These are phyloP conservation scores for Metrosideros polymorpha DNA, from an alignment of 441 rosid genomes.

Conservation along the genomic window DNA sequence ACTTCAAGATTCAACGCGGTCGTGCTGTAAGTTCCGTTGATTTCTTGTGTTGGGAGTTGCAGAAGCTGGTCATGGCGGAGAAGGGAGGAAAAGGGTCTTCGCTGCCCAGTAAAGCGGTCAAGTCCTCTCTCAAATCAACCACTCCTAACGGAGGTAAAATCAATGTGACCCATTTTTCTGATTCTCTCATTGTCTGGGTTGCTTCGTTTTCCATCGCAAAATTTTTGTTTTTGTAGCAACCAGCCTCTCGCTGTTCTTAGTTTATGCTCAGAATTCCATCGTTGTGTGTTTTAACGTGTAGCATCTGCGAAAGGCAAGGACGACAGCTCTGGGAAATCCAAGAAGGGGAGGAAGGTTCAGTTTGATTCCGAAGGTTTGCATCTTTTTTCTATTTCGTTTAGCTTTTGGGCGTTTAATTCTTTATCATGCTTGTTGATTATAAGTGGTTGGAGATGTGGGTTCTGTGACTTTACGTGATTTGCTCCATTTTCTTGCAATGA, in stretches of 20 bases:
- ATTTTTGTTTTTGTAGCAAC: background rate
- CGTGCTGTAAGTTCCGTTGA: background rate
- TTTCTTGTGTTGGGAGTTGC: background rate
- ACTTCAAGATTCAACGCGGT: background rate
- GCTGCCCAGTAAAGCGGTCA: slow-evolving; percentile 16
- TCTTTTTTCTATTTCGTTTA: background rate
- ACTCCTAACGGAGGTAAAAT: slow-evolving; percentile 4
- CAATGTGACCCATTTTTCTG: background rate
- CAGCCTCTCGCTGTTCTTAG: background rate
- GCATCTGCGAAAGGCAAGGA: slow-evolving; percentile 41
- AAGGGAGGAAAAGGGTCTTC: slow-evolving; percentile 51
- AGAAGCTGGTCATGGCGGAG: slow-evolving; percentile 14
- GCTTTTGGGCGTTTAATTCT: background rate
- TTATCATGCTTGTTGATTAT: background rate
- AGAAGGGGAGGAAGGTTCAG: slow-evolving; percentile 54
- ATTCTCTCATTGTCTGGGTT: background rate
- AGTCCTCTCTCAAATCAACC: slow-evolving; percentile 25
- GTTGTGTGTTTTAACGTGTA: background rate
- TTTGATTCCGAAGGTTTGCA: slow-evolving; percentile 33
- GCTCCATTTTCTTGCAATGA: background rate
- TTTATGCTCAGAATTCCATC: background rate
- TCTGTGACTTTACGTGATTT: background rate
- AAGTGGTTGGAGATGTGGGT: background rate
- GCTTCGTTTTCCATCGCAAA: background rate
- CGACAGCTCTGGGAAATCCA: slow-evolving; percentile 29